A percentile compares a stretch with the other conserved stretches of the same genome.
These are phyloP conservation scores for Populus davidiana DNA, from an alignment of 345 rosid species.

Conservation along the genomic window DNA sequence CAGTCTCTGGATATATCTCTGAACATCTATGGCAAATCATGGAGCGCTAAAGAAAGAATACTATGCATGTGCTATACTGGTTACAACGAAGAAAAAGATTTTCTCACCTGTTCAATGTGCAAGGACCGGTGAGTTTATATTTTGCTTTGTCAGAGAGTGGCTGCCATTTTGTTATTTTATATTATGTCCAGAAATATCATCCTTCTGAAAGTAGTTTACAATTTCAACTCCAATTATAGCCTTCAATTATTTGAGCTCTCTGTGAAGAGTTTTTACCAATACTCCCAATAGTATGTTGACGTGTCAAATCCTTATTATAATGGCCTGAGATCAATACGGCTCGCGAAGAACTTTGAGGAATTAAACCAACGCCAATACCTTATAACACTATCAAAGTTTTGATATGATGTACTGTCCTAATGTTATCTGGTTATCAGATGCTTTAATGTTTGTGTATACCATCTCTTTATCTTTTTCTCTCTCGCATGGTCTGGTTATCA, in stretches of 20 bases:
- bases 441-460: background rate
- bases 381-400: too few species aligned
- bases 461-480: background rate
- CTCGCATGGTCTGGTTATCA: background rate
- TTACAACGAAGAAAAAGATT: slow-evolving; percentile 29
- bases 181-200: background rate
- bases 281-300: background rate
- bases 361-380: too few species aligned
- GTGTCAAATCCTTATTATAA: background rate
- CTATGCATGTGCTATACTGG: slow-evolving; percentile 42
- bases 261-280: background rate
- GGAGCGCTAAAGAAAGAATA: slow-evolving; percentile 21
- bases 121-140: slow-evolving; percentile 53
- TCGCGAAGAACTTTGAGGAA: too few species aligned
- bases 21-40: slow-evolving; percentile 38
- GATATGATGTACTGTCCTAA: too few species aligned
- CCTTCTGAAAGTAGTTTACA: background rate
- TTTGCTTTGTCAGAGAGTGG: background rate
- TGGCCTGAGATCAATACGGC: too few species aligned
- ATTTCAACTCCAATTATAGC: background rate
- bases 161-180: background rate
- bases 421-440: background rate
- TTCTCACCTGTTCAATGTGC: slow-evolving; percentile 45
- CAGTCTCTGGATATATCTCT: slow-evolving; percentile 47
- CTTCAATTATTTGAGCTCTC: background rate